phyloP scores from a whole-genome alignment of 306 rosid species.

The Begonia peltatifolia region DNA sequence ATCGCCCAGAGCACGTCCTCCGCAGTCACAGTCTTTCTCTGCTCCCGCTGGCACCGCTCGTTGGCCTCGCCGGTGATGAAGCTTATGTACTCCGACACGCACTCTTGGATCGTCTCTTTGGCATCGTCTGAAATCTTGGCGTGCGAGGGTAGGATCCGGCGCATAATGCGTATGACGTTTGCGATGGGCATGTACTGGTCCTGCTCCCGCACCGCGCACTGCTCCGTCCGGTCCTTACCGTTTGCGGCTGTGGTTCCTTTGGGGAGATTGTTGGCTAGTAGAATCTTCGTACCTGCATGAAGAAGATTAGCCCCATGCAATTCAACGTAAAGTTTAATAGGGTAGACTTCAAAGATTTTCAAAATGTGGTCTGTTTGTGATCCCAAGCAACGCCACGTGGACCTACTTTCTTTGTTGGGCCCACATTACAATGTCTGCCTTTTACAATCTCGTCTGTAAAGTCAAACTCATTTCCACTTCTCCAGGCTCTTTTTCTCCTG shows the following conservation, averaged over 20 bases:
- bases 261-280: too few species aligned
- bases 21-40: slow-evolving; percentile 30
- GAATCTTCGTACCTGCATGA: too few species aligned
- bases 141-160: slow-evolving; percentile 42
- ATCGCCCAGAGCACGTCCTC: slow-evolving; percentile 42
- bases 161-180: slow-evolving; percentile 64
- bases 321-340: too few species aligned
- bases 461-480: slow-evolving; percentile 6
- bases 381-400: too few species aligned
- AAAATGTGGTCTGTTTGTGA: too few species aligned
- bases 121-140: slow-evolving; percentile 74
- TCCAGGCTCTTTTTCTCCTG: slow-evolving; percentile 2
- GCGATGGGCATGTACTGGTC: slow-evolving; percentile 74
- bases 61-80: slow-evolving; percentile 73
- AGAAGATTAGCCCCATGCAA: too few species aligned
- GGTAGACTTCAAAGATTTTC: too few species aligned
- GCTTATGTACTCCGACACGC: slow-evolving; percentile 65
- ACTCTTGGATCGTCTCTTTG: slow-evolving; percentile 56
- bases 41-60: slow-evolving; percentile 40
- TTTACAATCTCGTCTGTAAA: background rate
- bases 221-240: background rate
- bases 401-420: background rate
- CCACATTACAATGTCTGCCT: background rate
- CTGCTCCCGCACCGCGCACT: slow-evolving; percentile 30
- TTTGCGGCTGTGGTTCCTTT: background rate